Evolutionary conservation across 306 rosid species (phyloP).

Genomic region (Prunus kanzakura): DNA sequence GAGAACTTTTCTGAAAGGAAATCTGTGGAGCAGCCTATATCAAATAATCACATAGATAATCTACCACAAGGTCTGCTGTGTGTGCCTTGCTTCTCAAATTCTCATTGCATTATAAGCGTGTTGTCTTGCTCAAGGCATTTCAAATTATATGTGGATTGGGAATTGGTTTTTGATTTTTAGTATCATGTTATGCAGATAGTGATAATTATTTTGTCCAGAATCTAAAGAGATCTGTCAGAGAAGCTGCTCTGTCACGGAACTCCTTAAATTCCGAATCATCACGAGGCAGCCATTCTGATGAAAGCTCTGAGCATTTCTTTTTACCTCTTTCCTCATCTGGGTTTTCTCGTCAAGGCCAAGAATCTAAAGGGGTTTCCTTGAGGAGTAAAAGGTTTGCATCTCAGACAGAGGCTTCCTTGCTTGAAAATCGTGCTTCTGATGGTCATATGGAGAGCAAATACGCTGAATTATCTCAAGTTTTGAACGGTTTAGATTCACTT

Average conservation of each 20-base stretch:
- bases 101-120: slow-evolving; percentile 23
- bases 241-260: slow-evolving; percentile 70
- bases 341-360: slow-evolving; percentile 62
- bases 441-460: slow-evolving; percentile 43
- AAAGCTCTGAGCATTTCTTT: slow-evolving; percentile 82
- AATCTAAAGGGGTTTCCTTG: slow-evolving; percentile 51
- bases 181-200: slow-evolving; percentile 41
- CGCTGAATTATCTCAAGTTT: slow-evolving; percentile 54
- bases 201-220: slow-evolving; percentile 59
- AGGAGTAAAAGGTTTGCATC: slow-evolving; percentile 70
- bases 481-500: slow-evolving; percentile 64
- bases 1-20: slow-evolving; percentile 66
- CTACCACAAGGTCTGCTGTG: slow-evolving; percentile 63
- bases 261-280: slow-evolving; percentile 56
- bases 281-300: slow-evolving; percentile 73
- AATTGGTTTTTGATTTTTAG: slow-evolving; percentile 9
- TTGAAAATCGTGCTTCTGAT: slow-evolving; percentile 45
- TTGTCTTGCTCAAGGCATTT: slow-evolving; percentile 22
- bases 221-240: slow-evolving; percentile 88
- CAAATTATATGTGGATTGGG: slow-evolving; percentile 8
- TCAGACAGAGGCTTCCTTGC: slow-evolving; percentile 48
- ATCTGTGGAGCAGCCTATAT: slow-evolving; percentile 52
- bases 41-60: slow-evolving; percentile 52
- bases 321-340: slow-evolving; percentile 75
- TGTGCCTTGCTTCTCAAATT: slow-evolving; percentile 15